Conservation (phyloP, 1,284 basidiomycete species). For the Sporisorium reilianum region DNA sequence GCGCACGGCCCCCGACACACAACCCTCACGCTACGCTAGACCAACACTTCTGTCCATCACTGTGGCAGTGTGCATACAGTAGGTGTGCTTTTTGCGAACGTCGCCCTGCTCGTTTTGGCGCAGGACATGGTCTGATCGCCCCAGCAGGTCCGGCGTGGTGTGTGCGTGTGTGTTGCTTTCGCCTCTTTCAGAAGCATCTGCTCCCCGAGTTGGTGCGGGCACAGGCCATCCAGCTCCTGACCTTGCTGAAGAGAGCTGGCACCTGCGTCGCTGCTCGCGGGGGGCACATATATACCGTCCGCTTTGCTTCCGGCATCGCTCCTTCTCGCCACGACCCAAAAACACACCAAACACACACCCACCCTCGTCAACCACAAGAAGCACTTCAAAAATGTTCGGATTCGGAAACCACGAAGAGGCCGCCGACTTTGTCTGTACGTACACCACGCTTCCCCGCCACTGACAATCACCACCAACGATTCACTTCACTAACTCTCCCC, state of each 20-base stretch:
- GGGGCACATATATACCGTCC: slow-evolving; percentile 11
- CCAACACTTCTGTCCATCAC: not conserved
- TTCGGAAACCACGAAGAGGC: slow-evolving; percentile 55
- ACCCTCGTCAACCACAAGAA: not conserved
- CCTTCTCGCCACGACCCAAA: not conserved
- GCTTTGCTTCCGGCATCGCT: not conserved
- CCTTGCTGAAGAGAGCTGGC: not conserved
- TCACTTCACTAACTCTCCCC: too few species aligned
- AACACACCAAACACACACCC: not conserved
- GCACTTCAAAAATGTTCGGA: slow-evolving; percentile 35
- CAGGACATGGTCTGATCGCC: slow-evolving; percentile 1
- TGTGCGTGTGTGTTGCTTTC: not conserved
- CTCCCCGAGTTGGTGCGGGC: not conserved
- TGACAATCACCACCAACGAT: too few species aligned
- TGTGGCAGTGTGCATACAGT: not conserved
- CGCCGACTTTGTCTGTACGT: slow-evolving; percentile 54
- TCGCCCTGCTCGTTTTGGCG: not conserved
- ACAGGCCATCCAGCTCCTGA: not conserved
- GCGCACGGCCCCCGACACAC: not conserved
- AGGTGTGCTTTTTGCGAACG: not conserved
- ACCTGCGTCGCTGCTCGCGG: too few species aligned
- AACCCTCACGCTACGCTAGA: not conserved
- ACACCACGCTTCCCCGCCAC: not conserved
- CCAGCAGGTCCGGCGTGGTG: not conserved
- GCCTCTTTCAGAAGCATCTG: not conserved